A percentile compares a stretch with the other conserved stretches of the same genome.
These are phyloP conservation scores for Suillus weaverae DNA, from an alignment of 768 basidiomycete species.

Conservation along the genomic window DNA sequence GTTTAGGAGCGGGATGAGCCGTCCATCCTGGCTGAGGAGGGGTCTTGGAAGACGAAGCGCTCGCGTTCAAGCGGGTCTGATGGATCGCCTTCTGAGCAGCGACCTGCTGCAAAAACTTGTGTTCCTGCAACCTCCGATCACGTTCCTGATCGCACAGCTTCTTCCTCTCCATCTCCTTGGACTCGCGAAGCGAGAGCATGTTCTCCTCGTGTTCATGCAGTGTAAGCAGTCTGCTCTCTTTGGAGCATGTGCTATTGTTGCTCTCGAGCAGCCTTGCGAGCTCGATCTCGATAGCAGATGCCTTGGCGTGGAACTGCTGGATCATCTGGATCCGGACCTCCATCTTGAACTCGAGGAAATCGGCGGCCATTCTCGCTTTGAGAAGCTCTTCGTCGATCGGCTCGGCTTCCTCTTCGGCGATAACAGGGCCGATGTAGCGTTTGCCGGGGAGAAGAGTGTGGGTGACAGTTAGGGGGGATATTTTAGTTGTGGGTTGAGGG, in stretches of 20 bases:
- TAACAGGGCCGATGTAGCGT: conserved; percentile 33
- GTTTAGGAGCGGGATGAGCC: conserved; percentile 19
- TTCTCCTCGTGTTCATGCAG: conserved; percentile 33
- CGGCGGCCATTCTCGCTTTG: conserved; percentile 34
- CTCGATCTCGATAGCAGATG: conserved; percentile 30
- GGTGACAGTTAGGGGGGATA: conserved; percentile 24
- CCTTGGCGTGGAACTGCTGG: conserved; percentile 31
- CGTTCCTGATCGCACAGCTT: conserved; percentile 29
- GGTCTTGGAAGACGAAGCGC: conserved; percentile 16
- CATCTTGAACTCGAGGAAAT: conserved; percentile 32
- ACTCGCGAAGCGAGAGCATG: conserved; percentile 34
- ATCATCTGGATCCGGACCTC: conserved; percentile 36
- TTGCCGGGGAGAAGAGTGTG: conserved; percentile 27
- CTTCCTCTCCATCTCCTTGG: conserved; percentile 34
- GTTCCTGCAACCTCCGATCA: conserved; percentile 25
- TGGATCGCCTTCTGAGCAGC: conserved; percentile 17
- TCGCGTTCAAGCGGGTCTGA: conserved; percentile 12
- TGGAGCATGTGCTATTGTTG: conserved; percentile 26
- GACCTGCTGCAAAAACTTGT: conserved; percentile 11
- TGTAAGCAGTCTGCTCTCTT: conserved; percentile 28
- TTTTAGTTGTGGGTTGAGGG: conserved; percentile 20
- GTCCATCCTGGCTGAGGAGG: conserved; percentile 9
- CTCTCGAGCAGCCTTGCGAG: conserved; percentile 29
- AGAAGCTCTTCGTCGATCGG: conserved; percentile 28
- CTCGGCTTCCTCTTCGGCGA: conserved; percentile 29